These are phyloP conservation scores for Hypoxylon trugodes DNA, from an alignment of 495 filamentous ascomycete genomes.

Conservation along the genomic window DNA sequence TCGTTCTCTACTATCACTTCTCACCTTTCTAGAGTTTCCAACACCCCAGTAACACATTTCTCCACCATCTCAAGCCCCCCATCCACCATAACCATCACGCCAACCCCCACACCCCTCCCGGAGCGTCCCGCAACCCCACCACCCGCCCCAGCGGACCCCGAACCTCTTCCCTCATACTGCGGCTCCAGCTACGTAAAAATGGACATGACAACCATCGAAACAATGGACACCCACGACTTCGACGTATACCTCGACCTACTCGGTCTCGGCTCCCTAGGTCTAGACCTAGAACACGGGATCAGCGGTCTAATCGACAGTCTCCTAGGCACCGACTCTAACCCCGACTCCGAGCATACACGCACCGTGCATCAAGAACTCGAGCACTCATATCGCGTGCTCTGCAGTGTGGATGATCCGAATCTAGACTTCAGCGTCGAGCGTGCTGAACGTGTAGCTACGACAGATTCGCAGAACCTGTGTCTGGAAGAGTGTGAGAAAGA, in stretches of 20 bases:
- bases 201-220: constrained; percentile 27
- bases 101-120: background rate
- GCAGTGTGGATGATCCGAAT: constrained; percentile 11
- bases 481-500: constrained; percentile 34
- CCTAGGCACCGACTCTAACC: constrained; percentile 7
- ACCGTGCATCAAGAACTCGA: constrained; percentile 19
- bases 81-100: background rate
- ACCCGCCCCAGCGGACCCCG: background rate
- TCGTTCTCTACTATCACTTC: background rate
- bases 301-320: constrained; percentile 2
- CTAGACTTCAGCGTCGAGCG: background rate
- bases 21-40: background rate
- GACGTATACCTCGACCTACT: constrained; percentile 15
- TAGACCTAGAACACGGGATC: constrained; percentile 19
- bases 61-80: background rate
- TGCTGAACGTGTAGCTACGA: background rate
- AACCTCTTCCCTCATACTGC: constrained; percentile 21
- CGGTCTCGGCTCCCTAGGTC: background rate
- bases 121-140: background rate
- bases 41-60: background rate
- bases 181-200: constrained; percentile 21
- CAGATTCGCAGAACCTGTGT: constrained; percentile 4
- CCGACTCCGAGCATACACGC: constrained; percentile 21
- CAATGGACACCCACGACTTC: constrained; percentile 26
- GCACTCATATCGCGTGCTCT: constrained; percentile 36